phyloP scores from a whole-genome alignment of 331 rosid species.

The Quercus tomentella region DNA sequence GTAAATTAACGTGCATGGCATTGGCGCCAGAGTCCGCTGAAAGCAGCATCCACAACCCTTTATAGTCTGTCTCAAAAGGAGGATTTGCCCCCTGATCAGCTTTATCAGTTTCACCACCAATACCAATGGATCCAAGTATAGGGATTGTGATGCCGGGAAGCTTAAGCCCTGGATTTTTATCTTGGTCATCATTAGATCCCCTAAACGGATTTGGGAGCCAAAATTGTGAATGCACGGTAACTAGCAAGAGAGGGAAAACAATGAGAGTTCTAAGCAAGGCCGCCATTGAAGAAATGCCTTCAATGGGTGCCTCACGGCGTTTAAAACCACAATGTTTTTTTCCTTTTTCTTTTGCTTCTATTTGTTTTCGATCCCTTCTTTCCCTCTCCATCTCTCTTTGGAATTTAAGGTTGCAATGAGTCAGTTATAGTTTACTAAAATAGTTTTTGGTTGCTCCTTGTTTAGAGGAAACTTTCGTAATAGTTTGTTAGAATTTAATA shows the following conservation, averaged over 20 bases:
- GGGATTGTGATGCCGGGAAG: neutral
- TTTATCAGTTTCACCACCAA: neutral
- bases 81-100: neutral
- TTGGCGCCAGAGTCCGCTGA: conserved; percentile 48
- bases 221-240: conserved; percentile 15
- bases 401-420: neutral
- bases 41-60: conserved; percentile 49
- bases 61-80: conserved; percentile 1
- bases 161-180: too few relatives aligned
- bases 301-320: conserved; percentile 18
- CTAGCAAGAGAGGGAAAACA: conserved; percentile 28
- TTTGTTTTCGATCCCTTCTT: conserved; percentile 4
- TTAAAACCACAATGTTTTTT: neutral
- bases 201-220: neutral
- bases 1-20: conserved; percentile 68
- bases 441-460: conserved; percentile 1
- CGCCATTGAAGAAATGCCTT: conserved; percentile 41
- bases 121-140: neutral
- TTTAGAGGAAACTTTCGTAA: neutral
- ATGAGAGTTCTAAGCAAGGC: conserved; percentile 13
- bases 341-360: neutral
- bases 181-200: neutral
- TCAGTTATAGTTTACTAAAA: conserved; percentile 5
- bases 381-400: conserved; percentile 32
- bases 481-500: neutral